Conservation (phyloP, 352 stramenopile species). For the Phytophthora sansomeana region DNA sequence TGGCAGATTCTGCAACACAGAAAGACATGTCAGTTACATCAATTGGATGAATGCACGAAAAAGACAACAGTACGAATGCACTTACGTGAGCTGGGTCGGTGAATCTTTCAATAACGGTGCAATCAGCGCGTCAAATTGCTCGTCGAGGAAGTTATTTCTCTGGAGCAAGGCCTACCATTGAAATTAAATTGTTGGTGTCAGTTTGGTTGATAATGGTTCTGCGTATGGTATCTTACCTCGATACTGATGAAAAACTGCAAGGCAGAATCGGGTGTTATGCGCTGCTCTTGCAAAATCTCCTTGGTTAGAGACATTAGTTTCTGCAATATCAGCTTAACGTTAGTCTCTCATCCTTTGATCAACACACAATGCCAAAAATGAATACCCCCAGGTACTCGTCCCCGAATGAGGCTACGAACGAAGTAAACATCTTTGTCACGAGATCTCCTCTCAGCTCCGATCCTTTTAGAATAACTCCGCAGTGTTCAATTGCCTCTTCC, state of each 20-base stretch:
- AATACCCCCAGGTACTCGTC: slow-evolving; percentile 73
- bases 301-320: slow-evolving; percentile 63
- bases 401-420: slow-evolving; percentile 62
- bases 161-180: slow-evolving; percentile 57
- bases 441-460: slow-evolving; percentile 74
- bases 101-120: slow-evolving; percentile 46
- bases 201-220: background rate
- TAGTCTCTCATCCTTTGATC: background rate
- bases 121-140: slow-evolving; percentile 62
- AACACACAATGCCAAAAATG: slow-evolving; percentile 1
- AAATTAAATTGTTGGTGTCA: background rate
- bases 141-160: slow-evolving; percentile 67
- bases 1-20: slow-evolving; percentile 68
- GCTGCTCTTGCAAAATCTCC: slow-evolving; percentile 72
- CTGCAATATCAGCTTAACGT: slow-evolving; percentile 29
- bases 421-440: slow-evolving; percentile 73
- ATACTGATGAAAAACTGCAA: slow-evolving; percentile 71
- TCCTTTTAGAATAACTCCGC: slow-evolving; percentile 71
- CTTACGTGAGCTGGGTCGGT: slow-evolving; percentile 82
- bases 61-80: background rate
- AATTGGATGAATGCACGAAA: background rate
- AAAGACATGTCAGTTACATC: background rate
- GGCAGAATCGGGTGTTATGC: slow-evolving; percentile 64
- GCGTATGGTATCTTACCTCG: slow-evolving; percentile 46
- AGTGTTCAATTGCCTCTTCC: slow-evolving; percentile 56